A percentile compares a stretch with the other conserved stretches of the same genome.
phyloP scores from a whole-genome alignment of 768 basidiomycete genomes.

The Sarcomyxa edulis region DNA sequence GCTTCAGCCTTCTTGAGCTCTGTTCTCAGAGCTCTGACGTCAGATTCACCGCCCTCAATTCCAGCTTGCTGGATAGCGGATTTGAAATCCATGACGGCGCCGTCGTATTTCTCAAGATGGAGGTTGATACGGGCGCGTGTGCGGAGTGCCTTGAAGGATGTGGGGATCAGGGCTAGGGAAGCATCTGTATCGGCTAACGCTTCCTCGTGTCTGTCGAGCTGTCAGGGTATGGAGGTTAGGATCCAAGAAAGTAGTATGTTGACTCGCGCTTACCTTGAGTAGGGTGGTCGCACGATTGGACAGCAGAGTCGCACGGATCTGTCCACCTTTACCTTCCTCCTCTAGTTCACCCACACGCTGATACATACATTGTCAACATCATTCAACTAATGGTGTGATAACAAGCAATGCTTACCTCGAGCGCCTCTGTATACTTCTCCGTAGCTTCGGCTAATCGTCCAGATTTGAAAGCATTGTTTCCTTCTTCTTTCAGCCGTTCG shows the following conservation, averaged over 20 bases:
- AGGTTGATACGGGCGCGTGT: constrained; percentile 80
- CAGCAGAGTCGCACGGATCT: constrained; percentile 73
- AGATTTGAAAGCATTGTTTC: constrained; percentile 70
- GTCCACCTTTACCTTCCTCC: constrained; percentile 75
- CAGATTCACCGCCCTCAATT: constrained; percentile 56
- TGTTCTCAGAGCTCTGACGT: constrained; percentile 51
- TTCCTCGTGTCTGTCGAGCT: constrained; percentile 63
- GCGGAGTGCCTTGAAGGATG: constrained; percentile 80
- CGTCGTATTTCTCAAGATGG: constrained; percentile 69
- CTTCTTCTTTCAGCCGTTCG: constrained; percentile 81
- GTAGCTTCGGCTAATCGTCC: constrained; percentile 57
- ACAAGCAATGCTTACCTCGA: constrained; percentile 44
- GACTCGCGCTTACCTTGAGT: constrained; percentile 47
- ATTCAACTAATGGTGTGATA: constrained; percentile 1
- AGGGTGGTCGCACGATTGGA: constrained; percentile 83
- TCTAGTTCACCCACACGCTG: constrained; percentile 62
- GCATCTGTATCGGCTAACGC: constrained; percentile 69
- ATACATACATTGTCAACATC: neutral
- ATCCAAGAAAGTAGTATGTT: constrained; percentile 2
- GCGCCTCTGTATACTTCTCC: constrained; percentile 62
- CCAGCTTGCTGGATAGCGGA: constrained; percentile 70
- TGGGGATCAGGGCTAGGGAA: constrained; percentile 56
- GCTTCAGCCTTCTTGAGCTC: constrained; percentile 83
- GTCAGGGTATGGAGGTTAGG: constrained; percentile 6
- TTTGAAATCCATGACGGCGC: constrained; percentile 70